Evolutionary conservation across 495 filamentous ascomycete species (phyloP).

Genomic region (Penicillium macrosclerotiorum): DNA sequence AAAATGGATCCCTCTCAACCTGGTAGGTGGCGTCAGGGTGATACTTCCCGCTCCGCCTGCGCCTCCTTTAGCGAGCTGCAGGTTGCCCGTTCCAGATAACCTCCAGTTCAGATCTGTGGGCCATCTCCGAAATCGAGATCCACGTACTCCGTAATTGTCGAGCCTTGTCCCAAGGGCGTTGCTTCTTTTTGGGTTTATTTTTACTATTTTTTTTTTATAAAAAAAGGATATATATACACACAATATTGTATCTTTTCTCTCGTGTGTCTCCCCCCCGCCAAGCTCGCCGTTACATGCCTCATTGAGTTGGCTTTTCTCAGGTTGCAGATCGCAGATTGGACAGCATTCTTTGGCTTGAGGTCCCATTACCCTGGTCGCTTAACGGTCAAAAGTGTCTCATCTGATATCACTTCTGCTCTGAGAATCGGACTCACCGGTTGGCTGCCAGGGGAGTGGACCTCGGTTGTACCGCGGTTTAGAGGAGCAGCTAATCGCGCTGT

Average conservation of each 20-base stretch:
- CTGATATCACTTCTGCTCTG: slow-evolving; percentile 6
- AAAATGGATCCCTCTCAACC: slow-evolving; percentile 18
- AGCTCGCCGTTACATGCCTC: slow-evolving; percentile 2
- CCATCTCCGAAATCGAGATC: background rate
- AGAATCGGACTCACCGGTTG: slow-evolving; percentile 7
- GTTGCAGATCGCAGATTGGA: slow-evolving; percentile 1
- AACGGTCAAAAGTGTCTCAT: slow-evolving; percentile 5
- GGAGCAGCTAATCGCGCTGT: background rate
- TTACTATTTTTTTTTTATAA: no score
- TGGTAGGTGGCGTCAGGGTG: slow-evolving; percentile 8
- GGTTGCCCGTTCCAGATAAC: slow-evolving; percentile 12
- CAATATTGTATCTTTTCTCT: no score
- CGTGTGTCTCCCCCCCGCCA: no score
- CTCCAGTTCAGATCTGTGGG: background rate
- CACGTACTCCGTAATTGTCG: background rate
- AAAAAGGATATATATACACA: no score
- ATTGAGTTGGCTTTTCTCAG: background rate
- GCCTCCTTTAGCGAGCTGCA: slow-evolving; percentile 19
- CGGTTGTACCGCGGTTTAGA: slow-evolving; percentile 1
- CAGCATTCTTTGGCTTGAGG: no score
- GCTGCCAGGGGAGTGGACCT: background rate
- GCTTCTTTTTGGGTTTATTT: background rate
- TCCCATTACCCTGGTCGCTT: background rate
- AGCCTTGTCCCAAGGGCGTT: background rate
- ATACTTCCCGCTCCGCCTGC: slow-evolving; percentile 11